These are phyloP conservation scores for Sesbania bispinosa DNA, from an alignment of 306 rosid genomes.

Conservation along the genomic window DNA sequence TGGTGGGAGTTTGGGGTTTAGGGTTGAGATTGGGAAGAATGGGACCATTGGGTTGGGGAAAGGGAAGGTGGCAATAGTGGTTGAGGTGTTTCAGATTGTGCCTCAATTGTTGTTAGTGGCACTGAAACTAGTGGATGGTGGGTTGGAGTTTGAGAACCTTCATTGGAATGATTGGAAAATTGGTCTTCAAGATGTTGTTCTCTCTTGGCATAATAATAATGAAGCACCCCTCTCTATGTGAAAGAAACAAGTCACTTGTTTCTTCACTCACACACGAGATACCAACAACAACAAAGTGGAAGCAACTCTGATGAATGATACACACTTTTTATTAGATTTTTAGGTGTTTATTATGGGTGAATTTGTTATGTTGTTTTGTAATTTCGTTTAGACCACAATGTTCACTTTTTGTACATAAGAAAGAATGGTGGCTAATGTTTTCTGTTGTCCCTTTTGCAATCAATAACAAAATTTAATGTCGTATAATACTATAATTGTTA, in stretches of 20 bases:
- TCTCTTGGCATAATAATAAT: constrained; percentile 48
- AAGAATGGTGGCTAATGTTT: neutral
- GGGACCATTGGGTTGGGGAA: constrained; percentile 67
- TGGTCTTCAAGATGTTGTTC: constrained; percentile 50
- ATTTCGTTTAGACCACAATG: neutral
- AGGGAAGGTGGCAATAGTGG: constrained; percentile 50
- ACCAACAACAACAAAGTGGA: neutral
- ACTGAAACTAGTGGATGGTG: constrained; percentile 57
- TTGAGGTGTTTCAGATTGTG: constrained; percentile 55
- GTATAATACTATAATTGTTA: neutral
- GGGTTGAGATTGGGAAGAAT: constrained; percentile 57
- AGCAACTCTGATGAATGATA: neutral
- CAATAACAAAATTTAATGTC: neutral
- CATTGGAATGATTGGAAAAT: constrained; percentile 53
- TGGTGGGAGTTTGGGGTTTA: constrained; percentile 55
- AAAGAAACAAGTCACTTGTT: neutral
- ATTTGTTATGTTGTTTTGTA: neutral
- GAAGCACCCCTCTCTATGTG: neutral
- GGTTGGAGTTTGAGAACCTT: constrained; percentile 49
- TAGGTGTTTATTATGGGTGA: neutral
- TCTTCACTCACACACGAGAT: neutral
- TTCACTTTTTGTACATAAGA: neutral
- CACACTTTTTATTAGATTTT: neutral
- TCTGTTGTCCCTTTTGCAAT: neutral
- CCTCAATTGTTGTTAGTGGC: constrained; percentile 47